phyloP scores from a whole-genome alignment of 441 rosid species.

The Breynia disticha region DNA sequence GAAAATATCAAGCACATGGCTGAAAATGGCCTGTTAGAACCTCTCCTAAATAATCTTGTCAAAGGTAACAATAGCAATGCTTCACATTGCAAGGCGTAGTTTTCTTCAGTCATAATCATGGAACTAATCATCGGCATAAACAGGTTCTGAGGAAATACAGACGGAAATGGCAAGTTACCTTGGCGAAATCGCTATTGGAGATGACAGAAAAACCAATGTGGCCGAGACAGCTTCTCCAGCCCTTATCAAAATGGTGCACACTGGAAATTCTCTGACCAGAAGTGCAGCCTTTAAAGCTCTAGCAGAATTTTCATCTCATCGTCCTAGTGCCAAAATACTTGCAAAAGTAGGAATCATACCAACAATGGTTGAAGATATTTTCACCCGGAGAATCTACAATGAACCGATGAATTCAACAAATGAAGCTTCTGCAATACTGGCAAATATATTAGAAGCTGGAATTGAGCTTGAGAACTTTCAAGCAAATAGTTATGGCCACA shows the following conservation, averaged over 20 bases:
- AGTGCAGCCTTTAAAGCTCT: slow-evolving; percentile 60
- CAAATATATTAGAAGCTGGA: slow-evolving; percentile 70
- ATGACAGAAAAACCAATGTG: slow-evolving; percentile 47
- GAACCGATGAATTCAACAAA: slow-evolving; percentile 56
- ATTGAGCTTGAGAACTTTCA: slow-evolving; percentile 42
- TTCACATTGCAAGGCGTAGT: background rate
- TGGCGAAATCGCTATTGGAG: slow-evolving; percentile 54
- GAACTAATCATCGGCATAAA: background rate
- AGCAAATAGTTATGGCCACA: slow-evolving; percentile 62
- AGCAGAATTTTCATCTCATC: slow-evolving; percentile 54
- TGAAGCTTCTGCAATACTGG: slow-evolving; percentile 70
- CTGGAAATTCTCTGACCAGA: slow-evolving; percentile 41
- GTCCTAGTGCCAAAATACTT: slow-evolving; percentile 48
- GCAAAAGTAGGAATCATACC: slow-evolving; percentile 50
- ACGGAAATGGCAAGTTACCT: slow-evolving; percentile 65
- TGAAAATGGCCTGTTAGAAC: slow-evolving; percentile 71
- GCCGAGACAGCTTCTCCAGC: slow-evolving; percentile 61
- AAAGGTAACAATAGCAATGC: slow-evolving; percentile 36
- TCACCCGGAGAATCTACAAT: slow-evolving; percentile 38
- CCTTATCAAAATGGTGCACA: slow-evolving; percentile 56
- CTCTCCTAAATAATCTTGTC: slow-evolving; percentile 59
- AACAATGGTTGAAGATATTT: slow-evolving; percentile 63
- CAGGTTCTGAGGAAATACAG: slow-evolving; percentile 63
- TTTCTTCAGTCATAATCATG: background rate
- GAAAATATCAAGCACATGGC: slow-evolving; percentile 75